A percentile compares a stretch with the other conserved stretches of the same genome.
Conservation (phyloP, 208 protist species). For the Herpetomonas samuelpessoai region DNA sequence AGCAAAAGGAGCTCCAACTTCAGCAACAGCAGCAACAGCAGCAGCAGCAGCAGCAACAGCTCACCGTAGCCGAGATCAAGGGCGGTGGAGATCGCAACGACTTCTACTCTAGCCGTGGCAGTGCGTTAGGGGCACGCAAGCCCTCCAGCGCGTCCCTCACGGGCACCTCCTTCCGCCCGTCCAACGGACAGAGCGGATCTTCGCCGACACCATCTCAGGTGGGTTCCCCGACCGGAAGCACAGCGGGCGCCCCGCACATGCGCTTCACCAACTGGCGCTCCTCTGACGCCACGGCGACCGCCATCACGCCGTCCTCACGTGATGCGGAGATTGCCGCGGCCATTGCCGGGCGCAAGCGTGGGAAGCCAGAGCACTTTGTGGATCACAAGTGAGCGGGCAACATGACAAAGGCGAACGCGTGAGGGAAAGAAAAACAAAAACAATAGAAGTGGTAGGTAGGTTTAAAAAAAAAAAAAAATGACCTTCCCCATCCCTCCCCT, state of each 20-base stretch:
- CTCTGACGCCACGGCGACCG: not conserved
- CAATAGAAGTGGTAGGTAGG: too few species aligned
- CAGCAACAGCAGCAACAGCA: slow-evolving; percentile 24
- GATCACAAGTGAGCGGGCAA: slow-evolving; percentile 31
- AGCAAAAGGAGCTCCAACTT: not conserved
- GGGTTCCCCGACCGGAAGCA: not conserved
- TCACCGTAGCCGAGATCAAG: not conserved
- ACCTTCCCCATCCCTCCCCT: not conserved
- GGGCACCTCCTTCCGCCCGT: not conserved
- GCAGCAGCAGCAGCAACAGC: slow-evolving; percentile 9
- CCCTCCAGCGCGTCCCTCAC: not conserved
- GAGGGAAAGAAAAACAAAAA: too few species aligned
- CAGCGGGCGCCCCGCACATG: not conserved
- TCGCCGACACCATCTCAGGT: not conserved
- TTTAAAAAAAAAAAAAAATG: too few species aligned
- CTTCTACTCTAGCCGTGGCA: not conserved
- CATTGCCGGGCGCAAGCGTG: slow-evolving; percentile 42
- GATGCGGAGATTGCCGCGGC: not conserved
- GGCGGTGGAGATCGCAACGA: not conserved
- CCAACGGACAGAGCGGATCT: not conserved
- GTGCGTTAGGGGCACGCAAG: not conserved
- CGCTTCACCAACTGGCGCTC: not conserved
- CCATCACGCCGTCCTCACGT: not conserved
- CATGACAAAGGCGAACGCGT: slow-evolving; percentile 14
- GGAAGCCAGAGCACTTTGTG: slow-evolving; percentile 64